These are phyloP conservation scores for Sequoiadendron giganteum DNA, from an alignment of 75 land plant genomes.

Conservation along the genomic window DNA sequence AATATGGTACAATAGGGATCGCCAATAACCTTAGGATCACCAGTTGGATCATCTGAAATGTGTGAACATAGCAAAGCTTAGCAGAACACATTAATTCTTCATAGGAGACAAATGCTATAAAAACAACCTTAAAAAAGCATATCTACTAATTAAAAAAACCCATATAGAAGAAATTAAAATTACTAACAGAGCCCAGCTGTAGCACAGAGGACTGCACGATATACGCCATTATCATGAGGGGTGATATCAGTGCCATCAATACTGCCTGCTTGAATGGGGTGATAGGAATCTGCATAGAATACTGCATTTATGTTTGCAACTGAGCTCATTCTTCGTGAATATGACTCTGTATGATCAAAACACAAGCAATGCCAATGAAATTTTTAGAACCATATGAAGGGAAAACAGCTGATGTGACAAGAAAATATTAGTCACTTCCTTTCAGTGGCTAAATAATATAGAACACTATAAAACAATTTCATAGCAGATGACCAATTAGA, in stretches of 20 bases:
- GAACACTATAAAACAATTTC: neutral
- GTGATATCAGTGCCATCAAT: conserved; percentile 96
- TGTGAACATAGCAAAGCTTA: neutral
- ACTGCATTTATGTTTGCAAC: conserved; percentile 50
- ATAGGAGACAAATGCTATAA: neutral
- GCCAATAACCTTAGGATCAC: conserved; percentile 85
- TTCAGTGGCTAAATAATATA: neutral
- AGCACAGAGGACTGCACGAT: conserved; percentile 78
- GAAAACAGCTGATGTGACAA: neutral
- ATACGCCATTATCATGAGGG: conserved; percentile 93
- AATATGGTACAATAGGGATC: conserved; percentile 93
- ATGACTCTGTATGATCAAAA: neutral
- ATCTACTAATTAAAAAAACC: neutral
- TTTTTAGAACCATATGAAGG: neutral
- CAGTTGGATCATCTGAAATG: conserved; percentile 80
- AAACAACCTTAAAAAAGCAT: neutral
- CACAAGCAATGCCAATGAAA: neutral
- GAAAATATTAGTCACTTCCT: neutral
- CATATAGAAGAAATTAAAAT: neutral
- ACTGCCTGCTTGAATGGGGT: conserved; percentile 98
- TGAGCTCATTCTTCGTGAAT: neutral
- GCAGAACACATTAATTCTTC: neutral
- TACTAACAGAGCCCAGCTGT: conserved; percentile 77
- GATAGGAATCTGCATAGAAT: conserved; percentile 83
- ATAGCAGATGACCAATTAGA: neutral